Base-by-base conservation (phyloP, 179 eudicot species). In the Amaranthus tricolor region DNA sequence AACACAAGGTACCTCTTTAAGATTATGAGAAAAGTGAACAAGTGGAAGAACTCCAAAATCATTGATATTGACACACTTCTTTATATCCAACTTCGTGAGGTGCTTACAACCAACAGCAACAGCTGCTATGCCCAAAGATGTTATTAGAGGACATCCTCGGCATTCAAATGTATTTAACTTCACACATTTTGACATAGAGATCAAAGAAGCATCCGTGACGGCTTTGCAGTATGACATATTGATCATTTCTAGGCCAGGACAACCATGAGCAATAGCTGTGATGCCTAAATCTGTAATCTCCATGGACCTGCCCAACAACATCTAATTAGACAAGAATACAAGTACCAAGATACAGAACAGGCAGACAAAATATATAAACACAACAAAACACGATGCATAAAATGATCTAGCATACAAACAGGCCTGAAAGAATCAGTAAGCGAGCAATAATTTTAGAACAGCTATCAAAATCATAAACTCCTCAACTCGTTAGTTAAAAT, bases 21-120 rank as follows among this genome's bases (percentile, higher is more conserved):
- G 97, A 74, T 90, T 89, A 66, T 92, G 94, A 70, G 93, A 94
- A 74, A 89, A 89, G 76, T 86, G 96, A 71, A 89, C 93, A 59
- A 94, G 97, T 72, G 91, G 88, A 74, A 94, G 83, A 85, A 93
- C 88, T 77, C 97, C 98, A 3, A 83, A 74, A 84, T 94, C 98
- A 57, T 92, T 82, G 52, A 94, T 83, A 78, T 83, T 89, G 77
- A 68, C 79, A 81, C 98, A 94, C 81, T 92, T 92, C 79, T 94
- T 94, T 68, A 94, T 89, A 82, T 94, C 98, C 61, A 94, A 85
- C 83, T 83, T 88, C 70, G 79, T 69, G 50, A 94, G 94, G 71
- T 85, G 89, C 85, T 82, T 92, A 84, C 97, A 92, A 61, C 98
- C 93, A 81, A 87, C 85, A 48, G 94, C 94, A 82, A 94, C 70